Evolutionary conservation across 208 protist genomes (phyloP).

Genomic region (Giardia duodenalis): DNA sequence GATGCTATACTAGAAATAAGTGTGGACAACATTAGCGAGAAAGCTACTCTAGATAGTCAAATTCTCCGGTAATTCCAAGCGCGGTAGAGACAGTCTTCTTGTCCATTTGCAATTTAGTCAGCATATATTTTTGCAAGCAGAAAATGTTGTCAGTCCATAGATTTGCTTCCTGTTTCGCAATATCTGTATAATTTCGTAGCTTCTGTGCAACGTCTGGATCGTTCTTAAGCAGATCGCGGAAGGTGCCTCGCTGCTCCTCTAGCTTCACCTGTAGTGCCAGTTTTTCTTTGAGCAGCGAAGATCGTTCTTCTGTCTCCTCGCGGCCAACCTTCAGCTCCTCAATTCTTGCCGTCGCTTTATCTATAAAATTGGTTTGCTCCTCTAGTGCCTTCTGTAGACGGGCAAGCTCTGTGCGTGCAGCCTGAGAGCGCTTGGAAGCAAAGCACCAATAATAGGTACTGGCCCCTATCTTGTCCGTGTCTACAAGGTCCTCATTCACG

Average conservation of each 20-base stretch:
- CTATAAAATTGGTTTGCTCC: background rate
- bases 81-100: background rate
- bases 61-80: slow-evolving; percentile 31
- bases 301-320: background rate
- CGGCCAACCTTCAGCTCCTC: slow-evolving; percentile 11
- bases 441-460: slow-evolving; percentile 33
- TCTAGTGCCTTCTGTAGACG: background rate
- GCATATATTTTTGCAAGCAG: background rate
- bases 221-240: background rate
- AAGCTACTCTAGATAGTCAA: slow-evolving; percentile 33
- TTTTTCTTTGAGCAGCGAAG: background rate
- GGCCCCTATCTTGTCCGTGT: slow-evolving; percentile 35
- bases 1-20: too few species aligned
- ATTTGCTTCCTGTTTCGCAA: slow-evolving; percentile 24
- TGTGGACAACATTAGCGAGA: too few species aligned
- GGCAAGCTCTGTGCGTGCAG: background rate
- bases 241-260: background rate
- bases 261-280: background rate
- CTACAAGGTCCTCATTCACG: slow-evolving; percentile 29
- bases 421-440: background rate
- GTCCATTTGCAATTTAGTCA: background rate
- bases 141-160: slow-evolving; percentile 35
- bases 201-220: slow-evolving; percentile 14
- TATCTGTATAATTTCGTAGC: background rate
- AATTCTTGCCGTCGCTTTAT: background rate